phyloP scores from a whole-genome alignment of 2,329 filamentous ascomycete genomes.

The Byssochlamys sp. region DNA sequence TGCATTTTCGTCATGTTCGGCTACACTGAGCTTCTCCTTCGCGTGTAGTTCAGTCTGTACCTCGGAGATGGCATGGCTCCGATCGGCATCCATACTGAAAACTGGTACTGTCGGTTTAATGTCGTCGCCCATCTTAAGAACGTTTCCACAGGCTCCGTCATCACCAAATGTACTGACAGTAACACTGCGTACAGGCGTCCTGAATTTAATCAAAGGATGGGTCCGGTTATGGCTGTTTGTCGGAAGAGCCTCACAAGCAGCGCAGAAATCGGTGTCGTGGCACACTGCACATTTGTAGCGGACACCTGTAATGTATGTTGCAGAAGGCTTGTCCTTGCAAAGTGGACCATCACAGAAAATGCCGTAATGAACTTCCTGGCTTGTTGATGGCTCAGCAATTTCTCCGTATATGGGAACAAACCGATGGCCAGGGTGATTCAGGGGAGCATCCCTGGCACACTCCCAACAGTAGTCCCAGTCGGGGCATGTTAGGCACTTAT shows the following conservation, averaged over 20 bases:
- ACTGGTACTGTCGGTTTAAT: conserved; percentile 27
- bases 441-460: conserved; percentile 63
- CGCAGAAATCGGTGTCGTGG: conserved; percentile 89
- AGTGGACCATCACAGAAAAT: conserved; percentile 93
- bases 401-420: conserved; percentile 81
- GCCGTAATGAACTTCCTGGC: conserved; percentile 58
- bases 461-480: conserved; percentile 90
- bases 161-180: conserved; percentile 78
- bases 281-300: conserved; percentile 98
- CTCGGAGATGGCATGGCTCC: conserved; percentile 25
- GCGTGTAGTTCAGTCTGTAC: conserved; percentile 13
- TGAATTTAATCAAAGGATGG: conserved; percentile 96
- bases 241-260: conserved; percentile 81
- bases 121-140: conserved; percentile 65
- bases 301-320: conserved; percentile 62
- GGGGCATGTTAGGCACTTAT: conserved; percentile 94
- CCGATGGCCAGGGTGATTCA: conserved; percentile 66
- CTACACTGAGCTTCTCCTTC: conserved; percentile 11
- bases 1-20: conserved; percentile 12
- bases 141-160: conserved; percentile 55
- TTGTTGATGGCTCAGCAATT: conserved; percentile 37
- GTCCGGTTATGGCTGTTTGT: conserved; percentile 80
- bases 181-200: conserved; percentile 79
- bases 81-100: conserved; percentile 45
- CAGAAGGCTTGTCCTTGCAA: conserved; percentile 49